Conservation (phyloP, 257 asterid genomes). For the Nicotiana undulata region DNA sequence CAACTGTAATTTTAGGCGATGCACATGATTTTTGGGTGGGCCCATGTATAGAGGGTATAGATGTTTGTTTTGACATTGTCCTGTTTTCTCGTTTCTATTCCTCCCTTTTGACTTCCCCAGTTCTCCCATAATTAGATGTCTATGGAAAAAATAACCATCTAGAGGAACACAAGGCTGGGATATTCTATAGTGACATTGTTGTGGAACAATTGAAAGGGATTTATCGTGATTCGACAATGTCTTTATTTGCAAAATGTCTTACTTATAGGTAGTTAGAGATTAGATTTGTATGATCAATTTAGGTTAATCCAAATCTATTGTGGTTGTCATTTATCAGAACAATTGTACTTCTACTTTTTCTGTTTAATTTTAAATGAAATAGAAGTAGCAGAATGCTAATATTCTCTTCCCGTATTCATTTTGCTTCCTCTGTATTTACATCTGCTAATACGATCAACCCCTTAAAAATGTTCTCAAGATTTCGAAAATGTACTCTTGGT, state of each 20-base stretch:
- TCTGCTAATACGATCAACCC: too few species aligned
- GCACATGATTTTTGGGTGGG: slow-evolving; percentile 23
- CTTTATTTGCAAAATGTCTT: not conserved
- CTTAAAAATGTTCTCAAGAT: not conserved
- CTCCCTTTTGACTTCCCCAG: not conserved
- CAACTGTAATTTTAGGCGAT: slow-evolving; percentile 18
- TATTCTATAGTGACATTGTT: not conserved
- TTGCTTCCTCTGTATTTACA: not conserved
- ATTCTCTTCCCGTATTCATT: too few species aligned
- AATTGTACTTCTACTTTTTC: not conserved
- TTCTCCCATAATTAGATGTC: not conserved
- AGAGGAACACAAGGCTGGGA: not conserved
- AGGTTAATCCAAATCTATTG: not conserved
- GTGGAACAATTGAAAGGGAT: not conserved
- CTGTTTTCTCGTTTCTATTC: not conserved
- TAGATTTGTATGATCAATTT: not conserved
- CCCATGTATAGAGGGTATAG: slow-evolving; percentile 26
- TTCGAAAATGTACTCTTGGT: too few species aligned
- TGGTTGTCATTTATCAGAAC: not conserved
- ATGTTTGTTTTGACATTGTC: slow-evolving; percentile 8
- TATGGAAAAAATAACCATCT: not conserved
- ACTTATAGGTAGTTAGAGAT: not conserved
- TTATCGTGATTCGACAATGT: not conserved
- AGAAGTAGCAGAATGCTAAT: not conserved
- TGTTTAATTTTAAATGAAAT: not conserved